These are phyloP conservation scores for Helicocarpus griseus DNA, from an alignment of 2,329 filamentous ascomycete genomes.

Conservation along the genomic window DNA sequence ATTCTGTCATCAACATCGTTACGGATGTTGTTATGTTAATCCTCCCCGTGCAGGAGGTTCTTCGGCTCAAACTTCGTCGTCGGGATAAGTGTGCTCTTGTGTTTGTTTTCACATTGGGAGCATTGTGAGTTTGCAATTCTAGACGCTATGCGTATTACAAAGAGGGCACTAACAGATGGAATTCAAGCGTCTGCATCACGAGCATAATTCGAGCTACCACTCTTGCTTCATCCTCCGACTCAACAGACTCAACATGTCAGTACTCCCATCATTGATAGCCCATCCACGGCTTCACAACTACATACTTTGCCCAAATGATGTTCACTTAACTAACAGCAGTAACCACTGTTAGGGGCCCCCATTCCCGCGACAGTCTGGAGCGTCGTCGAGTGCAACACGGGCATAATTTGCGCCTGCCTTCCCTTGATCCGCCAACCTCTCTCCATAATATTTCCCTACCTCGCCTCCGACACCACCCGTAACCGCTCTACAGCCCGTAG, in stretches of 20 bases:
- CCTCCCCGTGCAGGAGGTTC: conserved; percentile 17
- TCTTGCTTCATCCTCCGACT: conserved; percentile 14
- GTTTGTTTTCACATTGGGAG: conserved; percentile 16
- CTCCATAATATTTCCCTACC: conserved; percentile 12
- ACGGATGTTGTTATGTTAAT: conserved; percentile 18
- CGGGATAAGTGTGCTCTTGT: conserved; percentile 15
- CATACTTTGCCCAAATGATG: neutral
- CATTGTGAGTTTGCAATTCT: conserved; percentile 13
- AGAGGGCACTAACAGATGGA: neutral
- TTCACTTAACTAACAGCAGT: conserved; percentile 4
- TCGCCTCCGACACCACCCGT: conserved; percentile 6
- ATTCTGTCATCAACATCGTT: conserved; percentile 18
- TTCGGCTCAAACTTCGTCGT: conserved; percentile 13
- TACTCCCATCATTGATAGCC: neutral
- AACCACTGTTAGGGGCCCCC: conserved; percentile 16
- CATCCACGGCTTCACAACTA: neutral
- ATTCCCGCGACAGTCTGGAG: conserved; percentile 28
- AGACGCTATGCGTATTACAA: neutral
- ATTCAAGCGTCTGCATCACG: conserved; percentile 8
- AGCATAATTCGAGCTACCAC: conserved; percentile 24
- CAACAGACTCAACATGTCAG: conserved; percentile 11
- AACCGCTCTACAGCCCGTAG: neutral
- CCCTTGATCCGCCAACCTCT: conserved; percentile 28
- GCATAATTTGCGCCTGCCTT: conserved; percentile 30
- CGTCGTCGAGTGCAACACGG: conserved; percentile 27